Percentiles rank a stretch among this genome's conserved stretches.
These are phyloP conservation scores for Phytophthora tentaculata DNA, from an alignment of 352 stramenopile genomes.

Conservation along the genomic window DNA sequence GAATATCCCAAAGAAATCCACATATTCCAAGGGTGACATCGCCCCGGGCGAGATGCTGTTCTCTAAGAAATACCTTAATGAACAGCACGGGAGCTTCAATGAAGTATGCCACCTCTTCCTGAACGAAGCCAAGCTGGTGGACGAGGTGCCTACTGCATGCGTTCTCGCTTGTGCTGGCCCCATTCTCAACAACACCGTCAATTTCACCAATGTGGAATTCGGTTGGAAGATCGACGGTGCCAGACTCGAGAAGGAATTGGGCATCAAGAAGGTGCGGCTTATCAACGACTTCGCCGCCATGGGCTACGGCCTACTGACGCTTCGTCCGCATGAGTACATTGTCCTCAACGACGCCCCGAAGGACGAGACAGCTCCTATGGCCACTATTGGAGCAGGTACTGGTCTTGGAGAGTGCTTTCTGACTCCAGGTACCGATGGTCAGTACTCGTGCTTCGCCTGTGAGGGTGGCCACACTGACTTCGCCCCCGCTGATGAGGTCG, in stretches of 20 bases:
- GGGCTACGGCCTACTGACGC: constrained; percentile 96
- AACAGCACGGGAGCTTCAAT: constrained; percentile 76
- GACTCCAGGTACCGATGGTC: constrained; percentile 77
- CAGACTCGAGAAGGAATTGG: constrained; percentile 67
- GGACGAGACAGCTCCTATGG: constrained; percentile 87
- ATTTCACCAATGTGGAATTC: constrained; percentile 94
- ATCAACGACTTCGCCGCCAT: constrained; percentile 98
- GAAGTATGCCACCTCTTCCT: constrained; percentile 93
- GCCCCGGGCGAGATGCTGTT: constrained; percentile 79
- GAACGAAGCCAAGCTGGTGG: constrained; percentile 84
- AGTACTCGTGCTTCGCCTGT: constrained; percentile 92
- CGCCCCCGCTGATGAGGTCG: constrained; percentile 86
- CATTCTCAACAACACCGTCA: constrained; percentile 78
- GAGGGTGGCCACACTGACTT: constrained; percentile 97
- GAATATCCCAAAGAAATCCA: constrained; percentile 56
- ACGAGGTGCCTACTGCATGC: constrained; percentile 58
- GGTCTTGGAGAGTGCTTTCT: constrained; percentile 97
- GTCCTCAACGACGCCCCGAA: constrained; percentile 78
- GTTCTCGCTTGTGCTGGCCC: constrained; percentile 80
- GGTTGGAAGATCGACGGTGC: constrained; percentile 89
- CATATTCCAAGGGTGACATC: constrained; percentile 52
- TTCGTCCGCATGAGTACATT: constrained; percentile 92
- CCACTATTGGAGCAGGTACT: constrained; percentile 95
- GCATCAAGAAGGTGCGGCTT: constrained; percentile 88
- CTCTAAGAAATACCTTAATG: constrained; percentile 87